Evolutionary conservation across 2,329 filamentous ascomycete species (phyloP), one percentile per base, ranked within the genome.

Genomic region (Sarocladium brachiariae): DNA sequence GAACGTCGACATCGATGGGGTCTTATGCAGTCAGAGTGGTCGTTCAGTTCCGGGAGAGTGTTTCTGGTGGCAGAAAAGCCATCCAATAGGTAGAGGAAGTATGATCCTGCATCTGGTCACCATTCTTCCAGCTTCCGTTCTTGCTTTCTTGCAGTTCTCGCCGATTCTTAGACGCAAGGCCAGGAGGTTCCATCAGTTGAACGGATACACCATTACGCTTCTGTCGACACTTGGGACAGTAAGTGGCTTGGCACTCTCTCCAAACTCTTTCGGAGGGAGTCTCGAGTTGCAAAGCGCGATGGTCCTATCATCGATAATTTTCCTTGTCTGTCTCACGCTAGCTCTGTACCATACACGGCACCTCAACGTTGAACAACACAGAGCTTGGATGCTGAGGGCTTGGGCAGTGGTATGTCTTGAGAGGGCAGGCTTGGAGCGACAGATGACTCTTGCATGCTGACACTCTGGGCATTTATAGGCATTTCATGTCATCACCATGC

Each of bases 331-430:
- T 9, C 60, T 78, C 21, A 53, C 59, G 0, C 53, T 83, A 38
- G 75, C 78, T 1, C 74, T 72, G 27, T 66, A 75, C 59, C 82
- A 82, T 54, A 74, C 84, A 61, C 82, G 78, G 60, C 65, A 69
- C 2, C 62, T 83, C 2, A 80, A 83, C 58, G 78, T 86, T 46
- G 78, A 83, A 27, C 74, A 83, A 57, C 81, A 84, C 53, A 71
- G 81, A 1, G 77, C 77, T 2, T 84, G 80, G 80, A 84, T 84
- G 80, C 57, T 84, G 25, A 62, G 81, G 19, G 69, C 74, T 7
- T 76, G 74, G 74, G 65, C 74, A 34, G 73, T 74, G 54, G 69
- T 74, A 54, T 51, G 68, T 60, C 18, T 27, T n/a, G 27, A 31
- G 27, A 31, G 13, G 27, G 27, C n/a, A n/a, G 13, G 27, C 27